Conservation (phyloP, 441 rosid species). For the Capsella rubella region DNA sequence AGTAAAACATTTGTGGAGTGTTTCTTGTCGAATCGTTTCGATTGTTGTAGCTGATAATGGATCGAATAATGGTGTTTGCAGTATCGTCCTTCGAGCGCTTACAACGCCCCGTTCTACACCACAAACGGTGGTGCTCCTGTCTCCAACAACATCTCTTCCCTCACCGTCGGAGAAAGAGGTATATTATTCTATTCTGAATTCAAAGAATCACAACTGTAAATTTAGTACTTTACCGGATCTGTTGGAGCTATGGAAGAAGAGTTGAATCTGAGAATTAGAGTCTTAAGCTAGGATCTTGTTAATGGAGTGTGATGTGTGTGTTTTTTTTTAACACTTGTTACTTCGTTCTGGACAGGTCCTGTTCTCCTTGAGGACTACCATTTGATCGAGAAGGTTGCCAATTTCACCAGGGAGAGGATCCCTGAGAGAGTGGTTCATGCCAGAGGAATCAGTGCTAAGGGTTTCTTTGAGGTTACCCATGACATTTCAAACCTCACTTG, state of each 20-base stretch:
- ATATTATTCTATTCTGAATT: conserved; percentile 25
- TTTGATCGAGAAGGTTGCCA: conserved; percentile 86
- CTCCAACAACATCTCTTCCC: conserved; percentile 81
- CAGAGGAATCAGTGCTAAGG: conserved; percentile 84
- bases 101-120: conserved; percentile 76
- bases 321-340: neutral
- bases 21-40: neutral
- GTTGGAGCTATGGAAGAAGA: neutral
- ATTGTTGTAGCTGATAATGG: neutral
- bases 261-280: neutral
- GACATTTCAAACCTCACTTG: conserved; percentile 79
- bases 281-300: conserved; percentile 18
- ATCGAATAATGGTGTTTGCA: conserved; percentile 47
- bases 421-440: conserved; percentile 99
- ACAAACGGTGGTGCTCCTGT: conserved; percentile 91
- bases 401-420: conserved; percentile 92
- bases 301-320: neutral
- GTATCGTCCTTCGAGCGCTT: conserved; percentile 83
- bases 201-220: neutral
- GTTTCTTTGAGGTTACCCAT: conserved; percentile 58
- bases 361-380: conserved; percentile 97
- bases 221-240: neutral
- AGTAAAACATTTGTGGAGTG: neutral
- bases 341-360: conserved; percentile 63
- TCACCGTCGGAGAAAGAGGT: conserved; percentile 92